A percentile compares a stretch with the other conserved stretches of the same genome.
Evolutionary conservation across 2,329 filamentous ascomycete species (phyloP).

Genomic region (Gremmenia infestans): DNA sequence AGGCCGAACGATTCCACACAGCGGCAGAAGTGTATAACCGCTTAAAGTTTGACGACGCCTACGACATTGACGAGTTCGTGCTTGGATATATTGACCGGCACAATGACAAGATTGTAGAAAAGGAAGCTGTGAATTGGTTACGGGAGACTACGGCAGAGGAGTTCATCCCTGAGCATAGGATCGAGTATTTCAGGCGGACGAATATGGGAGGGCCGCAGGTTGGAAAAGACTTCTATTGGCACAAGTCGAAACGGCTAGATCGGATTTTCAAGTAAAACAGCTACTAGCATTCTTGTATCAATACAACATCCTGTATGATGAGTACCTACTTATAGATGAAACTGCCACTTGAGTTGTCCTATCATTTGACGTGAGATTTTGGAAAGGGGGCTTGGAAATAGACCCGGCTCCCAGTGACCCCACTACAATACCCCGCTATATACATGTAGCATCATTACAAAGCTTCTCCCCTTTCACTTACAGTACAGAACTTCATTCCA

Average conservation of each 20-base stretch:
- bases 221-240: slow-evolving; percentile 49
- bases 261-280: slow-evolving; percentile 9
- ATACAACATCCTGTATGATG: background rate
- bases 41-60: slow-evolving; percentile 15
- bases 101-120: slow-evolving; percentile 10
- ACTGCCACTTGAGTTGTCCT: background rate
- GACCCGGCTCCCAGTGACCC: too few species aligned
- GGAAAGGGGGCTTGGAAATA: too few species aligned
- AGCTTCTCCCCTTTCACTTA: background rate
- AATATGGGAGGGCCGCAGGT: slow-evolving; percentile 42
- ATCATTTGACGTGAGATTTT: too few species aligned
- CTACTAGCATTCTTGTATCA: background rate
- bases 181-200: slow-evolving; percentile 54
- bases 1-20: slow-evolving; percentile 10
- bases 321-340: background rate
- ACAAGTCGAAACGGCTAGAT: slow-evolving; percentile 36
- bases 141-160: slow-evolving; percentile 47
- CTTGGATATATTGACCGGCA: slow-evolving; percentile 23
- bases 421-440: background rate
- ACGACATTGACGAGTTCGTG: slow-evolving; percentile 21
- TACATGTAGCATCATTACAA: background rate
- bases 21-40: slow-evolving; percentile 21
- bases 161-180: slow-evolving; percentile 61
- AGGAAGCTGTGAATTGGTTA: slow-evolving; percentile 13
- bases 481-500: background rate